Evolutionary conservation across 192 early-diverging fungal genomes (phyloP), one percentile per base, ranked within the genome.

Genomic region (Entomortierella lignicola): DNA sequence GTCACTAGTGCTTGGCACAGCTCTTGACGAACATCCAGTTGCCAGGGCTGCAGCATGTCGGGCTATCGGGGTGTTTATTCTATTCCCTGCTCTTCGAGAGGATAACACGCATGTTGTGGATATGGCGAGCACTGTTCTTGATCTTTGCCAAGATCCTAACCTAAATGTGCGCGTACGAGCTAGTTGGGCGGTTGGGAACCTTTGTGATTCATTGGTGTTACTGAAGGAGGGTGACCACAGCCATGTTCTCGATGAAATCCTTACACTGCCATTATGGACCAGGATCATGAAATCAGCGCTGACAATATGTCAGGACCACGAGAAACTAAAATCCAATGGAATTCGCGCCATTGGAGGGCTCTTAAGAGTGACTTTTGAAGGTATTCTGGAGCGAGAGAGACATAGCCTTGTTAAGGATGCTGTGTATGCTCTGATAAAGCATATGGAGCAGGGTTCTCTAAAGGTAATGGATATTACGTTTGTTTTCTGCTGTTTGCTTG

Each of bases 151-250:
- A 4, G 91, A 94, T 69, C 48, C 65, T 8, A 84, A 81, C 26
- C 34, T 94, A 31, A 61, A 82, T 43, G 93, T 94, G 2, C 79
- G 91, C 47, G 82, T 93, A 11, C 77, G 92, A 32, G 90, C 86
- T 1, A 91, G 89, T 64, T 95, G 93, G 93, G 91, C 91, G 0
- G 75, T 93, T n/a, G 93, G 88, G 7, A 93, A 93, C 81, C 59
- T 93, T 32, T 85, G 88, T 32, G 92, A 93, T 72, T 81, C 90
- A 0, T 63, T 92, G 4, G 83, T 89, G 10, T 44, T 84, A 34
- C 30, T 86, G 42, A 83, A 81, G 63, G 77, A 42, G 0, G 50
- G 25, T 3, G 44, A 44, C 1, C 48, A 66, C 26, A 52, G 64
- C 21, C 25, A 74, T 30, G 47, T 79, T 50, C 61, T 86, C 2